Evolutionary conservation across 2,329 filamentous ascomycete species (phyloP).

Genomic region (Apiospora arundinis): DNA sequence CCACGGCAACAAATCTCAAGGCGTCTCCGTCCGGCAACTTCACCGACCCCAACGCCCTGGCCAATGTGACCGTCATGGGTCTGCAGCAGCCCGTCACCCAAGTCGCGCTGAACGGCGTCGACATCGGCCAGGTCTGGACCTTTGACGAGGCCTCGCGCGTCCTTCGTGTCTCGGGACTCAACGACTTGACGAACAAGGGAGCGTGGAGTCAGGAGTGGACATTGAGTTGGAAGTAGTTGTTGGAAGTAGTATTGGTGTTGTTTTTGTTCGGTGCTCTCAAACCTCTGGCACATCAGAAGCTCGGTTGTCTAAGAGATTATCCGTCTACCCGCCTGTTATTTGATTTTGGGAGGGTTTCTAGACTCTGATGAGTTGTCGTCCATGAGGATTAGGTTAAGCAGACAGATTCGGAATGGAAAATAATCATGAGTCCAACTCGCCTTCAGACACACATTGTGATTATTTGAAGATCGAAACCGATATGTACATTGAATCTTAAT

Average conservation of each 20-base stretch:
- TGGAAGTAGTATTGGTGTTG: too few relatives aligned
- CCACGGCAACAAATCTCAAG: constrained; percentile 50
- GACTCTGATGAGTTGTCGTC: not conserved
- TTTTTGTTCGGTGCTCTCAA: not conserved
- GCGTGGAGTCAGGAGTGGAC: constrained; percentile 19
- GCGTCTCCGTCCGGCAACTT: constrained; percentile 58
- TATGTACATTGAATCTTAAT: not conserved
- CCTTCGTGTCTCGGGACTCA: not conserved
- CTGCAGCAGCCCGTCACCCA: constrained; percentile 46
- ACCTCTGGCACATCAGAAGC: not conserved
- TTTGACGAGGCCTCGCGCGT: not conserved
- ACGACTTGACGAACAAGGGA: not conserved
- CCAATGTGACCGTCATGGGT: constrained; percentile 69
- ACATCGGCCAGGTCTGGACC: constrained; percentile 40
- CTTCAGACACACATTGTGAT: not conserved
- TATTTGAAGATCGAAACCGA: not conserved
- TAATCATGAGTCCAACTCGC: not conserved
- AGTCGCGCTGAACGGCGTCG: constrained; percentile 60
- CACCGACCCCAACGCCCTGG: constrained; percentile 62
- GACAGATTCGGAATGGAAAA: not conserved
- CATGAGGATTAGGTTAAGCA: not conserved
- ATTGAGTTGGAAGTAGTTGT: constrained; percentile 4
- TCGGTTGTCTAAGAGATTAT: not conserved
- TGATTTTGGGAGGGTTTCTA: not conserved
- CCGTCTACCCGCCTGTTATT: not conserved